phyloP scores from a whole-genome alignment of 164 flowering plant genomes.

The Vitis rotundifolia region DNA sequence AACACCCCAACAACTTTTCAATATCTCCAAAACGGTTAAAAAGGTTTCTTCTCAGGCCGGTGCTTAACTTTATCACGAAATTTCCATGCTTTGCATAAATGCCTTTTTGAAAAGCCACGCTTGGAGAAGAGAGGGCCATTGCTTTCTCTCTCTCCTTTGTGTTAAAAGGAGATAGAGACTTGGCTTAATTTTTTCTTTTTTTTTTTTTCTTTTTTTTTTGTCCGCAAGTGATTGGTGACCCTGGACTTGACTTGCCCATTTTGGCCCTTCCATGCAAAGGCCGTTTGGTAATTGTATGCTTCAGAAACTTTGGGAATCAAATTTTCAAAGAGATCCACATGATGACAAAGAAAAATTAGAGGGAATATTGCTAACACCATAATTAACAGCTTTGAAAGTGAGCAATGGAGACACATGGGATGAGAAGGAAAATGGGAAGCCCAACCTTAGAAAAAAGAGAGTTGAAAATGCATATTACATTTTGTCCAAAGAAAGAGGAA shows the following conservation, averaged over 20 bases:
- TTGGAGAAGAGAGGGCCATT: neutral
- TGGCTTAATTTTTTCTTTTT: neutral
- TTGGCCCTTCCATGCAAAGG: neutral
- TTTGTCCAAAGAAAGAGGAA: no score
- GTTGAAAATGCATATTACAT: no score
- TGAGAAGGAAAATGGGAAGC: no score
- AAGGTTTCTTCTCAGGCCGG: slow-evolving; percentile 4
- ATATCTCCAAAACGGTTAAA: neutral
- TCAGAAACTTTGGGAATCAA: no score
- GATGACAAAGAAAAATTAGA: no score
- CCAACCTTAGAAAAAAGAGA: no score
- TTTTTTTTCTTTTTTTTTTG: neutral
- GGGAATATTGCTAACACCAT: no score
- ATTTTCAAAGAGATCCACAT: no score
- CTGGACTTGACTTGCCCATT: neutral
- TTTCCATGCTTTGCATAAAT: slow-evolving; percentile 11
- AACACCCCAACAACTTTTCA: slow-evolving; percentile 9
- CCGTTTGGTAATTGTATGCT: neutral
- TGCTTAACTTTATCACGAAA: slow-evolving; percentile 13
- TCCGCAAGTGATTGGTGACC: no score
- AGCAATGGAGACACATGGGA: no score
- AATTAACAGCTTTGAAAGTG: no score
- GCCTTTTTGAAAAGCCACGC: slow-evolving; percentile 8
- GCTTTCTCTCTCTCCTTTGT: neutral
- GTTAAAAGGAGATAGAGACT: neutral